Conservation (phyloP, 2,329 filamentous ascomycete genomes). For the Beauveria brongniartii region DNA sequence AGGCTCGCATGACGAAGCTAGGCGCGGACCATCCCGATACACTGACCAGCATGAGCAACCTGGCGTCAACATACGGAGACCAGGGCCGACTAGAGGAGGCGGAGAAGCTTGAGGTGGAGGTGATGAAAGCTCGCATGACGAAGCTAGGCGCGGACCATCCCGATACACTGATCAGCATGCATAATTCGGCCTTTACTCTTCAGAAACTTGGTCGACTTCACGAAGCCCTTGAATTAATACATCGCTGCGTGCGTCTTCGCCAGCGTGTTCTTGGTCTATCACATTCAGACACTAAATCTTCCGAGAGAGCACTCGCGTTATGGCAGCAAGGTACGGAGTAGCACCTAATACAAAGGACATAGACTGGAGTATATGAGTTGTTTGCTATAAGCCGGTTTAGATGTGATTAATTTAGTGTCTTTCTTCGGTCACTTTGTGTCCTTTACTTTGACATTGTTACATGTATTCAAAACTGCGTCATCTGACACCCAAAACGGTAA, state of each 20-base stretch:
- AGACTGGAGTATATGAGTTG: background rate
- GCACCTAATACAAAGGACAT: background rate
- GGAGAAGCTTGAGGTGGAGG: background rate
- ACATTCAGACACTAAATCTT: background rate
- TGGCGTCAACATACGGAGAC: background rate
- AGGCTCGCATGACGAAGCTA: background rate
- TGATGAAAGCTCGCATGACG: background rate
- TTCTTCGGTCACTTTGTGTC: background rate
- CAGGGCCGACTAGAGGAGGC: background rate
- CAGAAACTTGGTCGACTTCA: background rate
- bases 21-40: constrained; percentile 13
- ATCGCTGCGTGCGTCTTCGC: background rate
- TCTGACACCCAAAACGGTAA: no score
- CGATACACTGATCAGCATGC: background rate
- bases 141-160: background rate
- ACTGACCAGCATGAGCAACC: constrained; percentile 13
- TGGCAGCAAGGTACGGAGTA: background rate
- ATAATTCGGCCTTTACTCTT: background rate
- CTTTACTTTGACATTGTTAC: background rate
- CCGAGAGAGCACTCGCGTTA: fast-evolving
- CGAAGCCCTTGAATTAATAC: background rate
- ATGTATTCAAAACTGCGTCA: no score
- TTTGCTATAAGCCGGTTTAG: background rate
- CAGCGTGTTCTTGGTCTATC: background rate
- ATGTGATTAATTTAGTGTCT: background rate